Conservation (phyloP, 106 monocot genomes). For the Dioscorea alata region DNA sequence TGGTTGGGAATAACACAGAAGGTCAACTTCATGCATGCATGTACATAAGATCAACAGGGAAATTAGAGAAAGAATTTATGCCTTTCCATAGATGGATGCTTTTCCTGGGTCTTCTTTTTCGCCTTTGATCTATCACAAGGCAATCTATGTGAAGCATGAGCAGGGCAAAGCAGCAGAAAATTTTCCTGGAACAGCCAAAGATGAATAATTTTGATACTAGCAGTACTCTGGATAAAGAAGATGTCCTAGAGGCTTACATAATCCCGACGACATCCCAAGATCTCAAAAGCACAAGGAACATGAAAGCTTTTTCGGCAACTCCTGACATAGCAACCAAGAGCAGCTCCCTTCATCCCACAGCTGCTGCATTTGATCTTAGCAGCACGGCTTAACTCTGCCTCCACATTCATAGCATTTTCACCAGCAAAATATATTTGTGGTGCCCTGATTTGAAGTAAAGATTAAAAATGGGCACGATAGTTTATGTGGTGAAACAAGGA, state of each 20-base stretch:
- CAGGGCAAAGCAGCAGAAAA: slow-evolving; percentile 78
- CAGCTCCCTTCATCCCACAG: slow-evolving; percentile 78
- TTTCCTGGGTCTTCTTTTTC: slow-evolving; percentile 25
- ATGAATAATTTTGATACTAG: not conserved
- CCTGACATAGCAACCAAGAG: slow-evolving; percentile 65
- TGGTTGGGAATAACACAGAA: slow-evolving; percentile 2
- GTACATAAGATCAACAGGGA: not conserved
- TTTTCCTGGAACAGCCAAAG: slow-evolving; percentile 46
- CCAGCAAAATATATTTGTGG: slow-evolving; percentile 67
- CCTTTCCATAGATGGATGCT: slow-evolving; percentile 2
- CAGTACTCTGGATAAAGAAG: not conserved
- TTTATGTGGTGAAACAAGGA: too few relatives aligned
- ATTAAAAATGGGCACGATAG: too few relatives aligned
- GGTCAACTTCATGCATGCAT: not conserved
- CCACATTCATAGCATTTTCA: slow-evolving; percentile 56
- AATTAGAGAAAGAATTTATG: not conserved
- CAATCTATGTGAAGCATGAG: slow-evolving; percentile 50
- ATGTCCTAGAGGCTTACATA: slow-evolving; percentile 25
- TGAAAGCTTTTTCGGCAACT: slow-evolving; percentile 64
- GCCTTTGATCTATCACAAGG: slow-evolving; percentile 64
- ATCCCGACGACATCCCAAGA: slow-evolving; percentile 60
- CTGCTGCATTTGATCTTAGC: slow-evolving; percentile 63
- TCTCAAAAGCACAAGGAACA: slow-evolving; percentile 58
- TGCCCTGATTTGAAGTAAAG: slow-evolving; percentile 24
- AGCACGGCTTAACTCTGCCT: slow-evolving; percentile 54